A percentile compares a stretch with the other conserved stretches of the same genome.
Evolutionary conservation across 306 rosid species (phyloP).

Genomic region (Medicago lupulina): DNA sequence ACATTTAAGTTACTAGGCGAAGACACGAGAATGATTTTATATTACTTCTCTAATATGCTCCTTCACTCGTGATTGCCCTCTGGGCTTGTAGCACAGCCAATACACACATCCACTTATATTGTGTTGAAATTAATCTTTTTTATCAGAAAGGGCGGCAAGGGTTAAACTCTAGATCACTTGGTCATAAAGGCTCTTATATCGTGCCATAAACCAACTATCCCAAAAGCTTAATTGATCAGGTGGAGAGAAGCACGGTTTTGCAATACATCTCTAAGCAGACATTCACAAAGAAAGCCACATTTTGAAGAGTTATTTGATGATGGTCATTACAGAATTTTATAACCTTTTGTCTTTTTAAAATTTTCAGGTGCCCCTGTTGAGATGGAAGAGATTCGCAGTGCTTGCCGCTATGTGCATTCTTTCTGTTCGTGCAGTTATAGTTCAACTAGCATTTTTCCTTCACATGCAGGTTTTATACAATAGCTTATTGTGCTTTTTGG

Average conservation of each 20-base stretch:
- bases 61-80: background rate
- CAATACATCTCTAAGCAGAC: constrained; percentile 19
- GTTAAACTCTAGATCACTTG: background rate
- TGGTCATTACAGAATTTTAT: constrained; percentile 9
- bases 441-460: constrained; percentile 96
- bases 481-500: constrained; percentile 25
- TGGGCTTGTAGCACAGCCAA: background rate
- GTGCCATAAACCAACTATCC: background rate
- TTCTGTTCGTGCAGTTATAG: constrained; percentile 93
- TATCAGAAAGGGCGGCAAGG: background rate
- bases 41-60: background rate
- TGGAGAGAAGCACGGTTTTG: background rate
- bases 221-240: background rate
- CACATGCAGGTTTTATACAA: constrained; percentile 78
- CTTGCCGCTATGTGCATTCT: constrained; percentile 95
- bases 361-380: constrained; percentile 76
- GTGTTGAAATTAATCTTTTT: too few relatives aligned
- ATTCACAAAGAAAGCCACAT: constrained; percentile 5
- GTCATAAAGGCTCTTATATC: background rate
- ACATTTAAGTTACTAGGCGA: background rate
- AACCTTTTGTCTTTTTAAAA: constrained; percentile 25
- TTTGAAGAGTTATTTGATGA: constrained; percentile 28
- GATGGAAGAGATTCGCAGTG: constrained; percentile 97
- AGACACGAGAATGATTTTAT: background rate
- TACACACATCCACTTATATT: background rate